Conservation (phyloP, 768 basidiomycete species). For the Cantharellus cinnabarinus region DNA sequence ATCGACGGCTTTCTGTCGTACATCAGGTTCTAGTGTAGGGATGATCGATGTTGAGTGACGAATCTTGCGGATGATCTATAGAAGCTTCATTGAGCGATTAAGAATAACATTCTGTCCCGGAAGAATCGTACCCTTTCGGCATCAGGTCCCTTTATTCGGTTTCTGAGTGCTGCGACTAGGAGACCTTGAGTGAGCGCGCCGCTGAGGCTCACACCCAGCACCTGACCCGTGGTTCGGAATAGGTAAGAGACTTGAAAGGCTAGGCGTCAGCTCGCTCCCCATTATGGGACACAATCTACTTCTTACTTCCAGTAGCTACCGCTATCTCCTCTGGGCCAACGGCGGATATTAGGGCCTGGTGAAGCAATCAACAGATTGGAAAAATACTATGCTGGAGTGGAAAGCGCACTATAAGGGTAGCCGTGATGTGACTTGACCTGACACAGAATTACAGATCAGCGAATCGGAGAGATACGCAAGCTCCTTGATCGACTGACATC, state of each 20-base stretch:
- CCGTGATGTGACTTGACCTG: slow-evolving; percentile 65
- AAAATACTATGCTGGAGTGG: not conserved
- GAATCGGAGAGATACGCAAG: not conserved
- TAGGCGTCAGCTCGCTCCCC: not conserved
- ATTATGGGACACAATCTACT: not conserved
- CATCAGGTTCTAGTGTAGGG: slow-evolving; percentile 33
- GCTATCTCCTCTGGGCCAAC: slow-evolving; percentile 68
- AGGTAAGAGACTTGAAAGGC: slow-evolving; percentile 58
- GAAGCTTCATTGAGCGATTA: not conserved
- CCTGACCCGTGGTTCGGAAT: slow-evolving; percentile 87
- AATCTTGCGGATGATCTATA: slow-evolving; percentile 1
- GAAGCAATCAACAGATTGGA: slow-evolving; percentile 4
- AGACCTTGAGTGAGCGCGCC: slow-evolving; percentile 71
- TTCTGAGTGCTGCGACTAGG: slow-evolving; percentile 44
- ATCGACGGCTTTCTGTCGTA: slow-evolving; percentile 41
- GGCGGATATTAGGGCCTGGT: slow-evolving; percentile 69
- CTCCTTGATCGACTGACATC: slow-evolving; percentile 11
- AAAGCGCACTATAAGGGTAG: slow-evolving; percentile 45
- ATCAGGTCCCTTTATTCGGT: slow-evolving; percentile 55
- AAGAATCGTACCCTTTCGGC: slow-evolving; percentile 38
- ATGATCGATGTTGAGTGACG: slow-evolving; percentile 41
- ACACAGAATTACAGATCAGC: not conserved
- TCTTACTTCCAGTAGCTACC: slow-evolving; percentile 76
- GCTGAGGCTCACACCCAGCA: slow-evolving; percentile 77
- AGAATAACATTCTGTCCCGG: not conserved